phyloP scores from a whole-genome alignment of 495 filamentous ascomycete species.

The Trichocladium uniseriatum region DNA sequence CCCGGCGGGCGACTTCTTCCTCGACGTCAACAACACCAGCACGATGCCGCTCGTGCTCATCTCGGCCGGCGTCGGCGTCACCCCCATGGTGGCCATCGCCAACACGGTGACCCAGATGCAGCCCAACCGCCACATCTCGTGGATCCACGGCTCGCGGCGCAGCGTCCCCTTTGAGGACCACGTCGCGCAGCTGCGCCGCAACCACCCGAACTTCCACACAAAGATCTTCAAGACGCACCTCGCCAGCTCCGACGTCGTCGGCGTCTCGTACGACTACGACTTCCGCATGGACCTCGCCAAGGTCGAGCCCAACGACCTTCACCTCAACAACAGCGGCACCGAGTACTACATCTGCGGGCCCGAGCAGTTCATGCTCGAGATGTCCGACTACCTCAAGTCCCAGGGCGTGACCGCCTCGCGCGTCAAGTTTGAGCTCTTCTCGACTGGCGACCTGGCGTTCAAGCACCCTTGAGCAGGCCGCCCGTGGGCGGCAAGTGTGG shows the following conservation, averaged over 20 bases:
- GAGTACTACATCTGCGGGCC: constrained; percentile 67
- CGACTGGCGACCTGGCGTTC: constrained; percentile 44
- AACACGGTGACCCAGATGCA: constrained; percentile 44
- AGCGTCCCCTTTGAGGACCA: constrained; percentile 45
- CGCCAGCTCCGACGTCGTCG: constrained; percentile 38
- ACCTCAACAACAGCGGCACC: constrained; percentile 42
- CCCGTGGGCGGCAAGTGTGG: too few relatives aligned
- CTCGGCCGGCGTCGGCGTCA: constrained; percentile 61
- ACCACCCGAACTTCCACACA: constrained; percentile 27
- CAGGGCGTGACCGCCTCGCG: constrained; percentile 44
- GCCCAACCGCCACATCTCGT: constrained; percentile 44
- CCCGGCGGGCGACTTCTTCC: constrained; percentile 62
- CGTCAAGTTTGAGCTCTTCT: constrained; percentile 60
- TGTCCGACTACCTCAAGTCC: constrained; percentile 39
- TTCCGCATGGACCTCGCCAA: constrained; percentile 48
- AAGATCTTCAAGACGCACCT: constrained; percentile 36
- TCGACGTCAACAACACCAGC: constrained; percentile 35
- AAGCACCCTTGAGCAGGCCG: constrained; percentile 3
- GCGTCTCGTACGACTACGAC: constrained; percentile 45
- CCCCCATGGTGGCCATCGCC: constrained; percentile 58
- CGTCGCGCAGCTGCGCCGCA: constrained; percentile 33
- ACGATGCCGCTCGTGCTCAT: constrained; percentile 52
- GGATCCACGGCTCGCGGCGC: constrained; percentile 52
- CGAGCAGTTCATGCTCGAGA: constrained; percentile 53
- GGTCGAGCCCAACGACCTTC: constrained; percentile 42